Percentiles rank a stretch among this genome's conserved stretches.
Evolutionary conservation across 345 rosid genomes (phyloP).

Genomic region (Dipteronia sinensis): DNA sequence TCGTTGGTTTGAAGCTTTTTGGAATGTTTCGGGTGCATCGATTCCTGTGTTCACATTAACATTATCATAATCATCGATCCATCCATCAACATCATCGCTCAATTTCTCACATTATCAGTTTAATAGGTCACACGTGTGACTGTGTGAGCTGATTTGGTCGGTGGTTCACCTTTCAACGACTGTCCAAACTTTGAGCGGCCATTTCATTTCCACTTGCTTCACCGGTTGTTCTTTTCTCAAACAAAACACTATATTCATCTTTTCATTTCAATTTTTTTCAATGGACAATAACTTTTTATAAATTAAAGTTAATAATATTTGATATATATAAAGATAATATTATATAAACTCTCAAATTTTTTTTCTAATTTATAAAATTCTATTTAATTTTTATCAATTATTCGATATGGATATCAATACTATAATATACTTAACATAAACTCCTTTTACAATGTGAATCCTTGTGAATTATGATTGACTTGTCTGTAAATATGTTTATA

Average conservation of each 20-base stretch:
- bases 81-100: not conserved
- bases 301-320: too few species aligned
- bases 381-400: too few species aligned
- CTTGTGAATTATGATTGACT: not conserved
- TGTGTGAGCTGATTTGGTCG: not conserved
- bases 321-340: too few species aligned
- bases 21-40: conserved; percentile 2
- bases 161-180: not conserved
- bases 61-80: too few species aligned
- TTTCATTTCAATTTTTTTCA: too few species aligned
- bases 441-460: not conserved
- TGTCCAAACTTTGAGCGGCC: conserved; percentile 5
- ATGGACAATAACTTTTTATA: too few species aligned
- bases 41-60: not conserved
- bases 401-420: too few species aligned
- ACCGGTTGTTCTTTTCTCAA: too few species aligned
- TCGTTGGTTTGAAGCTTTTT: not conserved
- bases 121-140: conserved; percentile 14
- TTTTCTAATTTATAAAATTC: too few species aligned
- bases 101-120: not conserved
- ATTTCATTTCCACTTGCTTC: not conserved
- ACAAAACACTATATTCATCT: too few species aligned
- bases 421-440: too few species aligned
- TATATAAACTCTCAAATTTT: too few species aligned
- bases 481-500: not conserved